Evolutionary conservation across 73 alveolate species (phyloP).

Genomic region (Effrenium voratum): DNA sequence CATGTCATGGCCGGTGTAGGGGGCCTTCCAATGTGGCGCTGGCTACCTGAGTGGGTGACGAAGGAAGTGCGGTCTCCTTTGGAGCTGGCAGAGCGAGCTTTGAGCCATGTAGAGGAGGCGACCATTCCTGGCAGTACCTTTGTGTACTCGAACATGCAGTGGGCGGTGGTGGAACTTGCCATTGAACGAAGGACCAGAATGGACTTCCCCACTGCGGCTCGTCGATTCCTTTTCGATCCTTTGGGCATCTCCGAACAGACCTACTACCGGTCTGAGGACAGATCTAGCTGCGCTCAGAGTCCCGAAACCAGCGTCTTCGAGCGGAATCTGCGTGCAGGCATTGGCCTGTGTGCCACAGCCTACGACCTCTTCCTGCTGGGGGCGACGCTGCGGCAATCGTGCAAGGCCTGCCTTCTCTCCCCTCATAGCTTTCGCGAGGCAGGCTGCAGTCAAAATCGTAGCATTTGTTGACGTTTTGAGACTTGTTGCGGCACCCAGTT

Average conservation of each 20-base stretch:
- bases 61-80: not conserved
- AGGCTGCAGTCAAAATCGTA: too few relatives aligned
- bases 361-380: conserved; percentile 40
- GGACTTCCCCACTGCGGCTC: conserved; percentile 16
- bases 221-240: not conserved
- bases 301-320: conserved; percentile 23
- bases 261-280: conserved; percentile 23
- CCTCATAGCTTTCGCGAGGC: too few relatives aligned
- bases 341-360: conserved; percentile 31
- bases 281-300: not conserved
- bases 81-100: conserved; percentile 32
- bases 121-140: not conserved
- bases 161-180: conserved; percentile 30
- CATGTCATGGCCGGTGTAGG: conserved; percentile 46
- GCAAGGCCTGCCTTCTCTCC: not conserved
- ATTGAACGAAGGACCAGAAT: not conserved
- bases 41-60: not conserved
- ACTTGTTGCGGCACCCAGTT: too few relatives aligned
- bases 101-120: not conserved
- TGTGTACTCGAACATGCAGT: conserved; percentile 29
- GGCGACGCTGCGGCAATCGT: not conserved
- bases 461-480: too few relatives aligned
- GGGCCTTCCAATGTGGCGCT: conserved; percentile 17
- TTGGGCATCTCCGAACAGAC: conserved; percentile 12
- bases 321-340: conserved; percentile 39